Conservation (phyloP, 495 filamentous ascomycete species). For the Cairneyella variabilis region DNA sequence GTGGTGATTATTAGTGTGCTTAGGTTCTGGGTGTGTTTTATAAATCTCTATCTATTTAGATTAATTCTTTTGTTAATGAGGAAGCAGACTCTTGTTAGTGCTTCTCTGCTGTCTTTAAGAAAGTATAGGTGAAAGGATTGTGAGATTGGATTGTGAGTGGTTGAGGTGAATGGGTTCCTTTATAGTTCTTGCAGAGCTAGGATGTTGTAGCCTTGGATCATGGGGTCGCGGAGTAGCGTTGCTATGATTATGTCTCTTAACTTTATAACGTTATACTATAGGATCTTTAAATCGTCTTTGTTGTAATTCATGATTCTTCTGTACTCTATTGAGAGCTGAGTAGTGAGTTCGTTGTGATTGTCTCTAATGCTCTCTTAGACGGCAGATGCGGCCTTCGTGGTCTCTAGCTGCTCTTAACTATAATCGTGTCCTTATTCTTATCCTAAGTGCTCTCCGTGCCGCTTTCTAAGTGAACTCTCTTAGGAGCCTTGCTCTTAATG, state of each 20-base stretch:
- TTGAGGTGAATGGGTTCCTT: conserved; percentile 25
- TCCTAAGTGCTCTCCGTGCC: conserved; percentile 2
- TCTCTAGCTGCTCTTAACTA: conserved; percentile 12
- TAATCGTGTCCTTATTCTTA: conserved; percentile 14
- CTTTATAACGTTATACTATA: conserved; percentile 10
- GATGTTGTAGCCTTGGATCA: conserved; percentile 21
- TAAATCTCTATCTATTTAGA: background rate
- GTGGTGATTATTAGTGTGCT: background rate
- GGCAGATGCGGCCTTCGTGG: conserved; percentile 3
- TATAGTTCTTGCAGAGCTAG: conserved; percentile 26
- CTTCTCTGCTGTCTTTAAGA: background rate
- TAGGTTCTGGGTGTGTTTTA: background rate
- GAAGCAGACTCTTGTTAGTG: background rate
- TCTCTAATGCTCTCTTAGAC: conserved; percentile 14
- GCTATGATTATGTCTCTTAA: conserved; percentile 20
- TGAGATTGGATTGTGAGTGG: conserved; percentile 14
- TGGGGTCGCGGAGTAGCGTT: conserved; percentile 15
- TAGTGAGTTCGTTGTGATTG: conserved; percentile 15
- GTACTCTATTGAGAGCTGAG: conserved; percentile 9
- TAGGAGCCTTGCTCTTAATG: conserved; percentile 1
- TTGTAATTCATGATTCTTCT: conserved; percentile 7
- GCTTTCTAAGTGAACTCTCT: conserved; percentile 8
- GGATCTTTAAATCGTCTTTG: background rate
- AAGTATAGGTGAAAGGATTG: conserved; percentile 6
- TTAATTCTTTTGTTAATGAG: background rate